Evolutionary conservation across 2,329 filamentous ascomycete species (phyloP).

Genomic region (Paracoccidioides brasiliensis): DNA sequence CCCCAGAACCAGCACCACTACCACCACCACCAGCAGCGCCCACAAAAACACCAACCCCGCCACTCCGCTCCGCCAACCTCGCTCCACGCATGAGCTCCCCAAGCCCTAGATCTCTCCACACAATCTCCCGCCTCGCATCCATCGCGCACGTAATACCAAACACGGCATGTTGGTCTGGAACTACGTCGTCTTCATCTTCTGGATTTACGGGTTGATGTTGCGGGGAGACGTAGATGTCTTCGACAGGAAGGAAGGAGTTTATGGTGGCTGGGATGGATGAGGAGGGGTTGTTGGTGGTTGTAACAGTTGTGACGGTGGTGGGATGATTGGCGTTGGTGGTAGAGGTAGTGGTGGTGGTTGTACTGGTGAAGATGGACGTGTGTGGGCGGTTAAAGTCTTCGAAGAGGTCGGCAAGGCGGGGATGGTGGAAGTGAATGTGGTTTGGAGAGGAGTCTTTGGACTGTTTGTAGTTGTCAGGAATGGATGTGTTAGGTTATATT

Average conservation of each 20-base stretch:
- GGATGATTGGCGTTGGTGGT: constrained; percentile 8
- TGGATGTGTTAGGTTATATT: constrained; percentile 1
- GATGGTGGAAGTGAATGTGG: constrained; percentile 37
- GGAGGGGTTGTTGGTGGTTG: constrained; percentile 13
- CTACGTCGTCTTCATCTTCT: constrained; percentile 54
- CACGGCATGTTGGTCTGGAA: constrained; percentile 54
- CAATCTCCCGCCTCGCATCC: constrained; percentile 39
- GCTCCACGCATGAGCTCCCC: constrained; percentile 35
- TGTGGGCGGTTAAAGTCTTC: constrained; percentile 38
- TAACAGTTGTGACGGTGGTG: neutral
- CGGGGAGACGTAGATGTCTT: constrained; percentile 48
- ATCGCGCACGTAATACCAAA: constrained; percentile 53
- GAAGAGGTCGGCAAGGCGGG: constrained; percentile 37
- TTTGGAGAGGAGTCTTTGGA: constrained; percentile 39
- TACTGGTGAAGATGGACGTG: constrained; percentile 18
- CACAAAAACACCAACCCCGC: constrained; percentile 6
- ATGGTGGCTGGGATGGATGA: neutral
- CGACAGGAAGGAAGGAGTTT: constrained; percentile 35
- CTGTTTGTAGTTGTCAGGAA: constrained; percentile 16
- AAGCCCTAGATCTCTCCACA: constrained; percentile 48
- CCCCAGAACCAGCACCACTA: constrained; percentile 28
- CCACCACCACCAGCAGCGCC: constrained; percentile 26
- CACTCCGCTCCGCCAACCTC: constrained; percentile 19
- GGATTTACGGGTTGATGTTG: constrained; percentile 52
- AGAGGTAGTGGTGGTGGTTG: constrained; percentile 16